A percentile compares a stretch with the other conserved stretches of the same genome.
These are phyloP conservation scores for Theobroma grandiflorum DNA, from an alignment of 441 rosid genomes.

Conservation along the genomic window DNA sequence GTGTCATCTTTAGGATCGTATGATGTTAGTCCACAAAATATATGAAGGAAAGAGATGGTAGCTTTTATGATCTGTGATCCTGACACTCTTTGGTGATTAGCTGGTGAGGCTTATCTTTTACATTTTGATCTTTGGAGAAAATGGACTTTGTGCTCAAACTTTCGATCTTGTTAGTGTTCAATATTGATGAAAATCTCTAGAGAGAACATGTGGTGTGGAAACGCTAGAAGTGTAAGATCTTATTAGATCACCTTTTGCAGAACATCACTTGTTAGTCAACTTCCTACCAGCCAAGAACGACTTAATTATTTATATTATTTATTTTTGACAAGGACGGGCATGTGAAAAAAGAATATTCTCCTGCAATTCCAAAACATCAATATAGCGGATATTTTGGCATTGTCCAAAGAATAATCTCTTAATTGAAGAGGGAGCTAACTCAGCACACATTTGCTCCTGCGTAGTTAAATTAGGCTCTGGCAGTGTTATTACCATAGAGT, in stretches of 20 bases:
- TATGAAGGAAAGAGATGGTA: slow-evolving; percentile 8
- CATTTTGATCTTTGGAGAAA: neutral
- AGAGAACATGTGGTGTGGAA: neutral
- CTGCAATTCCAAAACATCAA: slow-evolving; percentile 6
- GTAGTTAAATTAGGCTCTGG: neutral
- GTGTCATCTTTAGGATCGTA: neutral
- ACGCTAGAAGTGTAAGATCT: neutral
- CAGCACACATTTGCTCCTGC: neutral
- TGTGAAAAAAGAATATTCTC: neutral
- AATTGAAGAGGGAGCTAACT: slow-evolving; percentile 16
- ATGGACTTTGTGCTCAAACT: neutral
- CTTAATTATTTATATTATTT: neutral
- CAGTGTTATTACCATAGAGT: neutral
- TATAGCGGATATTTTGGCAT: slow-evolving; percentile 3
- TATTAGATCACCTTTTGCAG: slow-evolving; percentile 5
- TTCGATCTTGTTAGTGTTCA: neutral
- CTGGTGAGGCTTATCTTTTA: neutral
- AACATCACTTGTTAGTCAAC: neutral
- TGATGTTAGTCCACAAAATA: slow-evolving; percentile 11
- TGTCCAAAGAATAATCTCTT: slow-evolving; percentile 8
- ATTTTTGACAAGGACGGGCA: neutral
- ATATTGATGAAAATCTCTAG: neutral
- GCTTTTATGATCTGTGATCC: neutral
- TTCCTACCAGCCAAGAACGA: slow-evolving; percentile 7
- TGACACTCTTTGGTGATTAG: neutral